Conservation (phyloP, 768 basidiomycete genomes). For the Aureoboletus auriporus region DNA sequence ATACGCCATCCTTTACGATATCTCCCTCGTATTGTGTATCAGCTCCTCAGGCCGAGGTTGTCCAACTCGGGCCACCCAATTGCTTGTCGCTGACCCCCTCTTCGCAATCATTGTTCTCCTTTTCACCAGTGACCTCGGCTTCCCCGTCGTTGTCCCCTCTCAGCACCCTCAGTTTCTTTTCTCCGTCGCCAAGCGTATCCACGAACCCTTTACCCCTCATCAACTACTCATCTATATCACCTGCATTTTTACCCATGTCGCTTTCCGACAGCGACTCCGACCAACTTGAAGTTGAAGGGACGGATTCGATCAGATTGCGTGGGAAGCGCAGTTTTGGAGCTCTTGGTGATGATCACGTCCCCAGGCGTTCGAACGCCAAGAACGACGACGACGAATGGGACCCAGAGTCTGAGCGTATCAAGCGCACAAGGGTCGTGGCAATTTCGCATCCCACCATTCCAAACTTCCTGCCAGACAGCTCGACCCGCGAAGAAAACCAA, state of each 20-base stretch:
- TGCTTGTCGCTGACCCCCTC: not conserved
- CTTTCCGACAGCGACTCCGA: not conserved
- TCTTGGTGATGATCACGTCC: not conserved
- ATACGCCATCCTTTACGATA: not conserved
- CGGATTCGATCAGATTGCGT: not conserved
- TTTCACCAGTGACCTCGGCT: not conserved
- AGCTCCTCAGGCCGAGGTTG: not conserved
- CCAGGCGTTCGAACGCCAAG: conserved; percentile 10
- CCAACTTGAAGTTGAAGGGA: not conserved
- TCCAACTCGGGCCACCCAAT: not conserved
- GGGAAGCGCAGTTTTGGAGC: conserved; percentile 11
- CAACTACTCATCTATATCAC: not conserved
- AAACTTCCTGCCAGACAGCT: not conserved
- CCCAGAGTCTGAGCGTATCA: conserved; percentile 4
- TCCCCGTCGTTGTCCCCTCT: conserved; percentile 17
- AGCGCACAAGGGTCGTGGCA: not conserved
- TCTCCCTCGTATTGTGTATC: not conserved
- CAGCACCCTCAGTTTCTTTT: conserved; percentile 9
- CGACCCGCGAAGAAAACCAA: not conserved
- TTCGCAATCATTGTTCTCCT: conserved; percentile 1
- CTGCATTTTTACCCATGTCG: not conserved
- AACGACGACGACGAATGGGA: conserved; percentile 21
- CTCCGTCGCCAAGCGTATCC: conserved; percentile 8
- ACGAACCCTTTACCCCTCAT: not conserved
- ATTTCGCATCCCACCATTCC: not conserved